These are phyloP conservation scores for Phytophthora citricola DNA, from an alignment of 352 stramenopile genomes.

Conservation along the genomic window DNA sequence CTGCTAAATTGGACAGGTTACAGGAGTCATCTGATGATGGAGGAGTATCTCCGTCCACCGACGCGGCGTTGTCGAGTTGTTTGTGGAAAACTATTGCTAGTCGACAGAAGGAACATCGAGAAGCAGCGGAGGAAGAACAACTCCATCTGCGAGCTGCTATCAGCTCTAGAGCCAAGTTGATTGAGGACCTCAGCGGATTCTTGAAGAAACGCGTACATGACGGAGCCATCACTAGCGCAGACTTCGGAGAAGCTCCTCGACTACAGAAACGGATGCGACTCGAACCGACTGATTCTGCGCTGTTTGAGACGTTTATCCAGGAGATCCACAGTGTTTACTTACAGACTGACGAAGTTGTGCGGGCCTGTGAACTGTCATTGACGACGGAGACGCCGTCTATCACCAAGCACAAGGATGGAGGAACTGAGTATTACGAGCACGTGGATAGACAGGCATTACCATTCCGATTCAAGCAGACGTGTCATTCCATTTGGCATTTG, in stretches of 20 bases:
- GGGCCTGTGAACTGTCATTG: constrained; percentile 13
- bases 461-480: constrained; percentile 37
- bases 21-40: constrained; percentile 11
- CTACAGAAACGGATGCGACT: constrained; percentile 33
- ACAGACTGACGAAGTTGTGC: constrained; percentile 25
- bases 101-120: constrained; percentile 33
- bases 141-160: constrained; percentile 31
- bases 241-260: constrained; percentile 11
- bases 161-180: constrained; percentile 32
- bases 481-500: constrained; percentile 33
- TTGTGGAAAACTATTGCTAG: constrained; percentile 43
- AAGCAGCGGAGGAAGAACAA: constrained; percentile 35
- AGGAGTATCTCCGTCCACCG: constrained; percentile 15
- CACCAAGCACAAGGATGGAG: constrained; percentile 26
- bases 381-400: neutral
- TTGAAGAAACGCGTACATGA: constrained; percentile 32
- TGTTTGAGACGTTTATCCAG: constrained; percentile 48
- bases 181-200: constrained; percentile 33
- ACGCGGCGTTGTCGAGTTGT: constrained; percentile 25
- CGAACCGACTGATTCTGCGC: constrained; percentile 30
- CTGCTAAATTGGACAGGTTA: constrained; percentile 33
- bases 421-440: constrained; percentile 31
- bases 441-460: constrained; percentile 27
- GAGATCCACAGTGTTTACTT: constrained; percentile 36
- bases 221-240: constrained; percentile 7